Conservation (phyloP, 176 grass and related monocot species). For the Triticum aestivum region IWGSC_CS_RefSeq_v2.1 NC_057807.1:458791560-458792059, state of each 20-base stretch:
- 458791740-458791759: constrained; percentile 46
- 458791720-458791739: constrained; percentile 50
- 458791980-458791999: constrained; percentile 40
- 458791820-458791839: constrained; percentile 29
- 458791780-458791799: background rate
- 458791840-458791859: constrained; percentile 23
- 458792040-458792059: constrained; percentile 42
- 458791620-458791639: constrained; percentile 71
- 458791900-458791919: constrained; percentile 45
- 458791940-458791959: background rate
- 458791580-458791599: constrained; percentile 56
- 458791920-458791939: constrained; percentile 21
- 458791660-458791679: constrained; percentile 76
- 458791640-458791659: constrained; percentile 74
- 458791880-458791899: constrained; percentile 32
- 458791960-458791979: constrained; percentile 26
- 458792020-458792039: constrained; percentile 43
- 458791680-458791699: constrained; percentile 76
- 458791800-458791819: constrained; percentile 28
- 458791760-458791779: constrained; percentile 29
- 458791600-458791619: constrained; percentile 70
- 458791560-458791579: constrained; percentile 12
- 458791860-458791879: constrained; percentile 49
- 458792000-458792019: constrained; percentile 33
- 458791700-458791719: constrained; percentile 76